Evolutionary conservation across 768 basidiomycete species (phyloP).

Genomic region (Rhizopogon sp.): DNA sequence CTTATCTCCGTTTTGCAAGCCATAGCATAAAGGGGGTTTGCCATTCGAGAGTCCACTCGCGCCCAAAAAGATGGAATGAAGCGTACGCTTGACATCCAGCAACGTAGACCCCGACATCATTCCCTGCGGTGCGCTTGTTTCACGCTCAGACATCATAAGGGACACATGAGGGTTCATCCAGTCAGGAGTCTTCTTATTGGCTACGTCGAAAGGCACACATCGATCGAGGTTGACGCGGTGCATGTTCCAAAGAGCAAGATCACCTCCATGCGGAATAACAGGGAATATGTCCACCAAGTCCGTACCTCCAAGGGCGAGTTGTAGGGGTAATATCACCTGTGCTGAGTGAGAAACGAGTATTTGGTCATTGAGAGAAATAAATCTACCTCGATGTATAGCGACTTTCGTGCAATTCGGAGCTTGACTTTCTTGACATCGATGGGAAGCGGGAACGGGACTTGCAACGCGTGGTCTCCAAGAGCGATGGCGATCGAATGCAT

Average conservation of each 20-base stretch:
- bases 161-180: constrained; percentile 31
- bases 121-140: constrained; percentile 16
- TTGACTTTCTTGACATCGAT: constrained; percentile 32
- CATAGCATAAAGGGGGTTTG: constrained; percentile 14
- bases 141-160: constrained; percentile 28
- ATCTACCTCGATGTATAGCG: constrained; percentile 39
- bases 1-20: constrained; percentile 11
- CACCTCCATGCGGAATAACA: constrained; percentile 10
- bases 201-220: constrained; percentile 27
- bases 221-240: constrained; percentile 34
- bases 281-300: constrained; percentile 23
- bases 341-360: neutral
- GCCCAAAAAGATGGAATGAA: constrained; percentile 23
- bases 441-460: constrained; percentile 39
- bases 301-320: constrained; percentile 10
- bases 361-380: too few relatives aligned
- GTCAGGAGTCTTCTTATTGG: constrained; percentile 3
- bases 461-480: constrained; percentile 16
- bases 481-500: constrained; percentile 1
- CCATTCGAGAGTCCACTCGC: constrained; percentile 18
- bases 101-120: constrained; percentile 10
- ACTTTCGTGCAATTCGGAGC: constrained; percentile 49
- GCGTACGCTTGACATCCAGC: constrained; percentile 26
- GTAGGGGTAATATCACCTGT: constrained; percentile 19
- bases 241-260: constrained; percentile 28